phyloP scores from a whole-genome alignment of 2,329 filamentous ascomycete species.

The Monosporascus sp. region DNA sequence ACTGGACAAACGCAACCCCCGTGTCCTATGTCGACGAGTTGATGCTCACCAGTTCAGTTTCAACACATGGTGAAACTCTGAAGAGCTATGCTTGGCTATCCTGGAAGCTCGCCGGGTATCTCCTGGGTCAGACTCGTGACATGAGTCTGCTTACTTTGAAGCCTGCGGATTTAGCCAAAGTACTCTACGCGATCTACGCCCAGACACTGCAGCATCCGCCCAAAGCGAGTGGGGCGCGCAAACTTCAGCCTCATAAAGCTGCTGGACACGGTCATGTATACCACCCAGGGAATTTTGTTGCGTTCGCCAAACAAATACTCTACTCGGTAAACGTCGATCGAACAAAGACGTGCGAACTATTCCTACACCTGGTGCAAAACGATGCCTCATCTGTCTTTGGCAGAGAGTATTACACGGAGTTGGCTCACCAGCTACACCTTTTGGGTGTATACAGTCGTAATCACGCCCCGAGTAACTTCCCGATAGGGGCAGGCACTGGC shows the following conservation, averaged over 20 bases:
- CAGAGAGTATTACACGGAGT: conserved; percentile 28
- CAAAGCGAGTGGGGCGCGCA: conserved; percentile 2
- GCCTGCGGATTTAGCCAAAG: conserved; percentile 29
- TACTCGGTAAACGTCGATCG: conserved; percentile 12
- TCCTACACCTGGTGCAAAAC: neutral
- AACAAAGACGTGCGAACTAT: neutral
- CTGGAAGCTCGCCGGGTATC: conserved; percentile 22
- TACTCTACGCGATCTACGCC: conserved; percentile 38
- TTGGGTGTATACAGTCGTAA: conserved; percentile 21
- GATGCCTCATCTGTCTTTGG: conserved; percentile 11
- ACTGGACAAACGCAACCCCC: conserved; percentile 43
- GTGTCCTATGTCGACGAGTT: conserved; percentile 36
- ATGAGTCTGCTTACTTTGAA: conserved; percentile 27
- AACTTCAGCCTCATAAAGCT: conserved; percentile 3
- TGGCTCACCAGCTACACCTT: conserved; percentile 31
- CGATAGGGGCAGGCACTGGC: no score
- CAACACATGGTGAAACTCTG: conserved; percentile 1
- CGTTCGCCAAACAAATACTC: conserved; percentile 32
- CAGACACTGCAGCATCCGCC: conserved; percentile 35
- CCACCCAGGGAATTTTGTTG: conserved; percentile 34
- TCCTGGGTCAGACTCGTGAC: conserved; percentile 9
- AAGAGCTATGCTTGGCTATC: conserved; percentile 20
- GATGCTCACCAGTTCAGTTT: conserved; percentile 19
- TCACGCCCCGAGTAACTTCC: neutral
- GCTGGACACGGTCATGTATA: conserved; percentile 14